Evolutionary conservation across 345 rosid genomes (phyloP).

Genomic region (Orychophragmus violaceus): DNA sequence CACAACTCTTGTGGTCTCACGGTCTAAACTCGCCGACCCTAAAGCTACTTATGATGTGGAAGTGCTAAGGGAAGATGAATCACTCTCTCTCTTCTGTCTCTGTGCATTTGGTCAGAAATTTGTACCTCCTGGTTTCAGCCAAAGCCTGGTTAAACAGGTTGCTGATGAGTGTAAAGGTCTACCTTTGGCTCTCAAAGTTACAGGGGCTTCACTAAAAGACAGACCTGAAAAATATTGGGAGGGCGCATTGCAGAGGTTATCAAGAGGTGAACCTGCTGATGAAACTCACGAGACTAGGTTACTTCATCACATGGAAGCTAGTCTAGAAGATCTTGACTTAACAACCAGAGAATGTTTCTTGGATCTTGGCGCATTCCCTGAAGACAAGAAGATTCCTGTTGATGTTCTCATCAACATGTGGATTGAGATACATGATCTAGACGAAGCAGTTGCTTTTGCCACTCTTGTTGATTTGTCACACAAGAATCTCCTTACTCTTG

Average conservation of each 20-base stretch:
- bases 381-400: constrained; percentile 86
- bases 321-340: constrained; percentile 41
- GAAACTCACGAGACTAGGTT: constrained; percentile 66
- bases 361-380: constrained; percentile 95
- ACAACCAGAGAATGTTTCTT: constrained; percentile 68
- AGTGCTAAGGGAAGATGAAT: constrained; percentile 53
- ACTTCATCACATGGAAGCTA: constrained; percentile 65
- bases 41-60: constrained; percentile 49
- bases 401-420: constrained; percentile 84
- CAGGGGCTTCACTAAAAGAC: constrained; percentile 66
- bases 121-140: constrained; percentile 48
- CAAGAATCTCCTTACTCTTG: constrained; percentile 76
- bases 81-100: constrained; percentile 57
- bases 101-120: constrained; percentile 63
- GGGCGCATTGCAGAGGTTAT: constrained; percentile 54
- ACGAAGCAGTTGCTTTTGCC: constrained; percentile 57
- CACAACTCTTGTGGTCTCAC: constrained; percentile 66
- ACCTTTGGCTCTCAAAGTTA: constrained; percentile 91
- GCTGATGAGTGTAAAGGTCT: constrained; percentile 85
- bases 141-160: constrained; percentile 58
- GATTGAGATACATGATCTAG: constrained; percentile 64
- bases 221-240: constrained; percentile 63
- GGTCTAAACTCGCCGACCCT: constrained; percentile 48
- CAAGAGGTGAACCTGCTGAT: constrained; percentile 61
- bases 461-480: constrained; percentile 63